Evolutionary conservation across 805 yeast genomes (phyloP).

Genomic region (Candida caryicola): DNA sequence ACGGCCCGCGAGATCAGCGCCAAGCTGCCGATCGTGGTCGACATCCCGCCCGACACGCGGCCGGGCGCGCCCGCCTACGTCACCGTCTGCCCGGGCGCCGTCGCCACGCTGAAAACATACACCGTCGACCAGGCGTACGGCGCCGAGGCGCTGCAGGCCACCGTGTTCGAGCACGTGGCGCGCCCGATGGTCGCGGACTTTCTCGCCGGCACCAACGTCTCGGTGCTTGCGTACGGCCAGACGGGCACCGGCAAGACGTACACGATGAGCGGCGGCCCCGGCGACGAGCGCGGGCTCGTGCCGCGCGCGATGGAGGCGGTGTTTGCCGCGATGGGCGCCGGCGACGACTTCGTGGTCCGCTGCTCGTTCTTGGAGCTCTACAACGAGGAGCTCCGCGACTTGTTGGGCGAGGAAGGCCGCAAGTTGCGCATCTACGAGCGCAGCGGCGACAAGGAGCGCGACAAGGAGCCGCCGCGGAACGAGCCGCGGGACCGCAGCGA

Average conservation of each 20-base stretch:
- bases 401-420: slow-evolving; percentile 50
- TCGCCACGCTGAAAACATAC: slow-evolving; percentile 49
- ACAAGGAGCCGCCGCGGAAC: not conserved
- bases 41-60: slow-evolving; percentile 36
- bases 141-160: slow-evolving; percentile 70
- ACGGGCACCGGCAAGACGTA: slow-evolving; percentile 89
- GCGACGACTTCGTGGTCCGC: slow-evolving; percentile 61
- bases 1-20: slow-evolving; percentile 42
- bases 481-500: not conserved
- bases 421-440: slow-evolving; percentile 40
- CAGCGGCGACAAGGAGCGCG: slow-evolving; percentile 1
- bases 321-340: slow-evolving; percentile 45
- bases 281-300: slow-evolving; percentile 55
- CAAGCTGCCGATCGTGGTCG: slow-evolving; percentile 48
- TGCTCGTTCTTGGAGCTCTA: slow-evolving; percentile 83
- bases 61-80: slow-evolving; percentile 18
- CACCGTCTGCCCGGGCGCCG: slow-evolving; percentile 17
- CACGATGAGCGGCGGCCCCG: slow-evolving; percentile 57
- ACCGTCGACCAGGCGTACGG: slow-evolving; percentile 81
- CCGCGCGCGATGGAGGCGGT: slow-evolving; percentile 47
- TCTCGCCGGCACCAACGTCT: slow-evolving; percentile 59
- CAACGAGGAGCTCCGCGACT: slow-evolving; percentile 80
- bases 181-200: slow-evolving; percentile 71
- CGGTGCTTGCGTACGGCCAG: slow-evolving; percentile 77
- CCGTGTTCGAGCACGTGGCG: slow-evolving; percentile 66